Percentiles rank a stretch among this genome's conserved stretches.
Evolutionary conservation across 306 rosid genomes (phyloP).

Genomic region (Benincasa hispida): DNA sequence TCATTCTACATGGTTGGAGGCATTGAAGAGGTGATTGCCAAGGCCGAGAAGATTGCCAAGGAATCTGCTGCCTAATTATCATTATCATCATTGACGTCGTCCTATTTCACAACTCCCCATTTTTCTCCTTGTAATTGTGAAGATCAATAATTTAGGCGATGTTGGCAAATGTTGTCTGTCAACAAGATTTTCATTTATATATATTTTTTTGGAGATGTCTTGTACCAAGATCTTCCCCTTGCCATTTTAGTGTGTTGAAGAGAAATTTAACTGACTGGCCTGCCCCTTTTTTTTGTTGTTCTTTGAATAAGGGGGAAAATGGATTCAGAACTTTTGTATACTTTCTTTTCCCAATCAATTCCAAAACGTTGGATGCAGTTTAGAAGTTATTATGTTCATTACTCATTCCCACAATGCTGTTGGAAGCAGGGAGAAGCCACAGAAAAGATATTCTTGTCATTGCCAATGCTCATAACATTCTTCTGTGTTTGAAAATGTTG

Average conservation of each 20-base stretch:
- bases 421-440: neutral
- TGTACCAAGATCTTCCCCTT: constrained; percentile 31
- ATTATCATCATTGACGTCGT: neutral
- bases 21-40: constrained; percentile 83
- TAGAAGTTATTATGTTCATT: constrained; percentile 6
- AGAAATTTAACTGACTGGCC: constrained; percentile 30
- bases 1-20: constrained; percentile 99
- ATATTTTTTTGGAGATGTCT: constrained; percentile 12
- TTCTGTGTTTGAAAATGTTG: neutral
- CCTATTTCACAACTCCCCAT: neutral
- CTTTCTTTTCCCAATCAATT: constrained; percentile 15
- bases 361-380: constrained; percentile 29
- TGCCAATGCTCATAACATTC: neutral
- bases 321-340: constrained; percentile 33
- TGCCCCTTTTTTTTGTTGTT: constrained; percentile 23
- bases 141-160: constrained; percentile 61
- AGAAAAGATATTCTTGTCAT: neutral
- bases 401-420: neutral
- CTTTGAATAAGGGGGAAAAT: constrained; percentile 44
- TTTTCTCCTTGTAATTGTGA: constrained; percentile 35
- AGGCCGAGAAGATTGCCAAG: constrained; percentile 92
- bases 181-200: constrained; percentile 45
- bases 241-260: constrained; percentile 25
- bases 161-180: constrained; percentile 42
- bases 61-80: constrained; percentile 41